These are phyloP conservation scores for Nakazawaea wickerhamii DNA, from an alignment of 805 yeast species.

Conservation along the genomic window DNA sequence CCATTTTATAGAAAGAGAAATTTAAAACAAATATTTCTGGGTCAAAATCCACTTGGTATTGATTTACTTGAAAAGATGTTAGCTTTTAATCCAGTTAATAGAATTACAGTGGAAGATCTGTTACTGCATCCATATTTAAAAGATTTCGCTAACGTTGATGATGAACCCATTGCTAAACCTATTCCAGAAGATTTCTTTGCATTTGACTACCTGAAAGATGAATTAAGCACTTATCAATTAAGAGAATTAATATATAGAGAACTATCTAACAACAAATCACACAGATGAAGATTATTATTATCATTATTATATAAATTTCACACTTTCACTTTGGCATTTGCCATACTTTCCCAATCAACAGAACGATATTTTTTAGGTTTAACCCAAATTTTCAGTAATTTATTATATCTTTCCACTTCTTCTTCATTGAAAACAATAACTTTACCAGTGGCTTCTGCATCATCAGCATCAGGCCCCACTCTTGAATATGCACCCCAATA, in stretches of 20 bases:
- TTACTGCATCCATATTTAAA: conserved; percentile 76
- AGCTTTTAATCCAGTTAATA: conserved; percentile 73
- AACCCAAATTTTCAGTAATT: conserved; percentile 52
- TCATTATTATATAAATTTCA: too few species aligned
- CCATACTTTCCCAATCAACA: not conserved
- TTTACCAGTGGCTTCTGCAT: conserved; percentile 37
- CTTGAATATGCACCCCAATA: conserved; percentile 42
- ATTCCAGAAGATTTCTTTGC: conserved; percentile 53
- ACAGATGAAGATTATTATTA: not conserved
- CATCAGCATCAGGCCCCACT: conserved; percentile 39
- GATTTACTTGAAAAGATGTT: conserved; percentile 70
- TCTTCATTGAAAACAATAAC: conserved; percentile 31
- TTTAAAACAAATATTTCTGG: conserved; percentile 42
- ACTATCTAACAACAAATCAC: conserved; percentile 27
- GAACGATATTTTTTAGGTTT: conserved; percentile 16
- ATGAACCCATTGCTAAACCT: conserved; percentile 55
- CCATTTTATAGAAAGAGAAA: conserved; percentile 58
- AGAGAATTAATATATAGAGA: conserved; percentile 49
- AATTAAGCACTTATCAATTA: conserved; percentile 42
- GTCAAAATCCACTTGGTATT: conserved; percentile 42
- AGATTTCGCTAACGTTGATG: conserved; percentile 65
- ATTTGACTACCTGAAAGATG: conserved; percentile 49
- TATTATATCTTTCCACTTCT: conserved; percentile 30
- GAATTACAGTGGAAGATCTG: conserved; percentile 83
- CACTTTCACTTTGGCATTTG: not conserved